Evolutionary conservation across 2,329 filamentous ascomycete genomes (phyloP), one percentile per base, ranked within the genome.

Genomic region (Beauveria medogensis): DNA sequence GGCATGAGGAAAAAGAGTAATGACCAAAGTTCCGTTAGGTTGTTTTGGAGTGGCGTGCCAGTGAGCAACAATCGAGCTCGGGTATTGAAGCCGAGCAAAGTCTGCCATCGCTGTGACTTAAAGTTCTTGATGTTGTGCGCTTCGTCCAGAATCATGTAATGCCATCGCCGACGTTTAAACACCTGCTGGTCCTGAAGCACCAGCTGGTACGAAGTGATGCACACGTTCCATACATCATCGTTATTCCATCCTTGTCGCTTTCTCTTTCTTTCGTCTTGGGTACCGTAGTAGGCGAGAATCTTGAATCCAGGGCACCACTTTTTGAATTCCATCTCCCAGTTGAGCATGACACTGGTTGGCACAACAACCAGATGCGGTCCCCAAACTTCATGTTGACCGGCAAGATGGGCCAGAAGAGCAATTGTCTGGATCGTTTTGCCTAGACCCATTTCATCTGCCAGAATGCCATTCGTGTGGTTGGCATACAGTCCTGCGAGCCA

Each of bases 261-360:
- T 66, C 88, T 82, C 71, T 91, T 92, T 51, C 94, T 88, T 74
- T 99, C 94, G 66, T 97, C 92, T 68, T 92, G 89, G 47, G 88
- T 91, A 48, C 95, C 94, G 71, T 97, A 99, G 76, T 99, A 99
- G 0, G 92, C 94, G 62, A 99, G 80, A 60, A 99, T 96, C 72
- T 97, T 97, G 80, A 99, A 99, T 0, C 94, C 93, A 3, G 95
- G 94, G 61, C 92, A 91, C 85, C 93, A 99, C 72, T 99, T 99
- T 71, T 97, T 97, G 81, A 99, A 99, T 74, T 99, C 94, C 89
- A 97, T 97, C 73, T 99, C 95, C 94, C 94, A 99, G 71, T 99
- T 99, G 65, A 99, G 84, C 82, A 99, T 97, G 54, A 99, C 95
- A 74, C 92, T 97, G 2, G 94, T 99, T 1, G 94, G 94, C 2